Conservation (phyloP, 768 basidiomycete species). For the Panus rudis region DNA sequence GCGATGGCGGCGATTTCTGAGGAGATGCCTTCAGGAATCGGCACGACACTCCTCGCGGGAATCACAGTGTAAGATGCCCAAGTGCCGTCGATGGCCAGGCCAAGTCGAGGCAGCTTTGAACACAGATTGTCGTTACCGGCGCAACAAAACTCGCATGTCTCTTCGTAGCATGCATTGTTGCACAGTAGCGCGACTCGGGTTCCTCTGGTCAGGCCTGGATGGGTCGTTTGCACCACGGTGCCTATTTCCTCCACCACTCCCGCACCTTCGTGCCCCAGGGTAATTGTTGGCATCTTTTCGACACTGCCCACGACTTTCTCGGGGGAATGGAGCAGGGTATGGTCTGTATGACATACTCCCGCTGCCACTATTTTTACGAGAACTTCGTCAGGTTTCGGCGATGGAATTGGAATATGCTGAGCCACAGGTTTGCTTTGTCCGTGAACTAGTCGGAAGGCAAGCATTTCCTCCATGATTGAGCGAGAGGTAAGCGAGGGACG, state of each 20-base stretch:
- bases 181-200: conserved; percentile 14
- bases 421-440: conserved; percentile 4
- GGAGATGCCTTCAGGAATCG: conserved; percentile 11
- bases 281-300: too few species aligned
- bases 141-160: conserved; percentile 9
- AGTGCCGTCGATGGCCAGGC: conserved; percentile 13
- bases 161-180: conserved; percentile 11
- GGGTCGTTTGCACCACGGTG: conserved; percentile 5
- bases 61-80: conserved; percentile 15
- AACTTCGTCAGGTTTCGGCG: conserved; percentile 11
- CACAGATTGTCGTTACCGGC: conserved; percentile 13
- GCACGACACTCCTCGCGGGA: conserved; percentile 9
- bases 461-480: too few species aligned
- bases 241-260: conserved; percentile 12
- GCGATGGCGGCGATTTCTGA: conserved; percentile 13
- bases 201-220: conserved; percentile 9
- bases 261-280: conserved; percentile 17
- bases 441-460: too few species aligned
- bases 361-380: conserved; percentile 16
- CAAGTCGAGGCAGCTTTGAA: conserved; percentile 2
- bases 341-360: conserved; percentile 18
- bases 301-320: too few species aligned
- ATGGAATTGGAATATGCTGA: conserved; percentile 11
- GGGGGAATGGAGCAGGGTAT: conserved; percentile 7
- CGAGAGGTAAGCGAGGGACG: too few species aligned